Evolutionary conservation across 495 filamentous ascomycete species (phyloP).

Genomic region (Podospora tetraspora): DNA sequence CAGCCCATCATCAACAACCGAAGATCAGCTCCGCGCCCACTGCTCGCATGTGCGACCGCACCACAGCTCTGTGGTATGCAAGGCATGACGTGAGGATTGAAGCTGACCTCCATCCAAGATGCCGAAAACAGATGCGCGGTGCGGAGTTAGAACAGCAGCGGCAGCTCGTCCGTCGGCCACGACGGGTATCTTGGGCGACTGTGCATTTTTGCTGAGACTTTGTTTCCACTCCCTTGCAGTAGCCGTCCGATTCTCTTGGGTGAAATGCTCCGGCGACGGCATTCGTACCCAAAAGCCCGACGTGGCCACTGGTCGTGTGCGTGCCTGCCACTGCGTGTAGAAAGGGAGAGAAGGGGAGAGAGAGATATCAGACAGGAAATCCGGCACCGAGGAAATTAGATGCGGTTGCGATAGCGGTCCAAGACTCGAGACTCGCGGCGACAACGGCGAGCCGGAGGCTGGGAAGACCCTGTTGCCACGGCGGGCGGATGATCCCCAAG

Average conservation of each 20-base stretch:
- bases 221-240: constrained; percentile 15
- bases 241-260: background rate
- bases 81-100: background rate
- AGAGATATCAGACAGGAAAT: background rate
- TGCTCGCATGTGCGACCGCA: background rate
- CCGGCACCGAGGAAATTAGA: background rate
- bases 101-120: background rate
- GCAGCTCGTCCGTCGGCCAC: background rate
- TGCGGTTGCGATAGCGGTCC: background rate
- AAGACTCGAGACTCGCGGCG: background rate
- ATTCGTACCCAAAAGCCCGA: constrained; percentile 9
- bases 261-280: background rate
- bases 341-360: constrained; percentile 6
- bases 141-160: background rate
- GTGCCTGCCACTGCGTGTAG: no score
- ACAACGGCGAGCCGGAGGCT: background rate
- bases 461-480: background rate
- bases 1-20: background rate
- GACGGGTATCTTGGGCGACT: background rate
- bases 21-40: background rate
- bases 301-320: constrained; percentile 3
- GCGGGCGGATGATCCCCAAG: constrained; percentile 26
- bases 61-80: background rate
- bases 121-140: background rate
- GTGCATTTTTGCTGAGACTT: background rate